Evolutionary conservation across 2,329 filamentous ascomycete genomes (phyloP), one percentile per base, ranked within the genome.

Genomic region (Chaetomiaceae sp.): DNA sequence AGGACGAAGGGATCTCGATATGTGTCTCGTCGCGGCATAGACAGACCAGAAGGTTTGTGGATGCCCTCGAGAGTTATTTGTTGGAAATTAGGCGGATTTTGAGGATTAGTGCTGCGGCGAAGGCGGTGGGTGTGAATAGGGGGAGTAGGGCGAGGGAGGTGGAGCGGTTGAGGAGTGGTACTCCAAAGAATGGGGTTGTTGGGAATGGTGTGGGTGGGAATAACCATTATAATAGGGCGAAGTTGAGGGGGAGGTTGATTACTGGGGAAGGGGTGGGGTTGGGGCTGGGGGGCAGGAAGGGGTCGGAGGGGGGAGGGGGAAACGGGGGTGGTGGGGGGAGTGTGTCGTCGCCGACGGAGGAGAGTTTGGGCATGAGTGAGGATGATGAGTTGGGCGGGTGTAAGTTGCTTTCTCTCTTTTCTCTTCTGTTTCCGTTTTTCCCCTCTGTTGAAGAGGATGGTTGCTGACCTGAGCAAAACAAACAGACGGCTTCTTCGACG

Each of bases 401-500:
- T 96, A 82, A 85, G 89, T 85, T 64, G 49, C n/a, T 20, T 45
- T 44, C 51, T 42, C 8, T 42, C 29, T 51, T 51, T 37, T 47
- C 47, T 31, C 48, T 40, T 52, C 25, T 38, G 12, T 5, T 15
- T 33, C 27, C 20, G 17, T 17, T 38, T 23, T n/a, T 27, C n/a
- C 6, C 22, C n/a, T 29, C 9, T 33, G 6, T 23, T 8, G 17
- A 1, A 17, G 33, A 4, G 22, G 17, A 14, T 33, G 17, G 6
- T 20, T 37, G 33, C 46, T 44, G 17, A 51, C 14, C 49, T 50
- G 27, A 33, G 42, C 25, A 61, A 56, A 62, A 31, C 27, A 6
- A 66, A 63, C 66, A 96, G 91, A 96, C 76, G 92, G 92, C 29
- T 96, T 97, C 77, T 97, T 97, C 72, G 92, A 97, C 68, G 91